These are phyloP conservation scores for Orychophragmus violaceus DNA, from an alignment of 345 rosid species.

Conservation along the genomic window DNA sequence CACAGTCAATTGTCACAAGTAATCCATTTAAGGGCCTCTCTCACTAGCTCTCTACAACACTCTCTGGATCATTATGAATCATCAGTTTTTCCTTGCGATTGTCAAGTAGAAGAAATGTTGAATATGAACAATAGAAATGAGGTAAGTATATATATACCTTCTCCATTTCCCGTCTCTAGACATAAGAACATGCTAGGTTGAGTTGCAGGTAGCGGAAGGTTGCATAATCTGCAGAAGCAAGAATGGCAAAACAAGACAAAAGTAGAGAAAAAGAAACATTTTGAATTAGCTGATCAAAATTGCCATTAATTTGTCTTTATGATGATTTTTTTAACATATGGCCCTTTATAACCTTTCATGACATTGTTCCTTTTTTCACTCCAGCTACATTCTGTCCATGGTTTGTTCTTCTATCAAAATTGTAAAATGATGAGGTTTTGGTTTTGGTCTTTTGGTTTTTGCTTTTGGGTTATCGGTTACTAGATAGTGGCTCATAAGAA, in stretches of 20 bases:
- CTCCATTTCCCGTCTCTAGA: too few species aligned
- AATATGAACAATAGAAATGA: too few species aligned
- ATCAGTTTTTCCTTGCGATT: slow-evolving; percentile 66
- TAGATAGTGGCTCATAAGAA: too few species aligned
- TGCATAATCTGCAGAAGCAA: too few species aligned
- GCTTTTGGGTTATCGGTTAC: too few species aligned
- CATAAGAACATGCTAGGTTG: too few species aligned
- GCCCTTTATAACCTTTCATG: slow-evolving; percentile 1
- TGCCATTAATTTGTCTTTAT: slow-evolving; percentile 12
- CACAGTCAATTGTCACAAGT: slow-evolving; percentile 78
- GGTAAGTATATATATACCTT: too few species aligned
- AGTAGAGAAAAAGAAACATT: not conserved
- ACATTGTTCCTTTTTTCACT: too few species aligned
- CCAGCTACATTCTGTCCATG: too few species aligned
- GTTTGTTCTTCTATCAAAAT: not conserved
- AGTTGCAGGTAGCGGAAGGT: too few species aligned
- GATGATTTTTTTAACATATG: not conserved
- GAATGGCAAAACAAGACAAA: not conserved
- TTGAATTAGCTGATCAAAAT: too few species aligned
- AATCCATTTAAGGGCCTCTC: slow-evolving; percentile 71
- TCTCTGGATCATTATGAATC: slow-evolving; percentile 90
- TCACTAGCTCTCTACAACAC: slow-evolving; percentile 84
- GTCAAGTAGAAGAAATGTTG: too few species aligned
- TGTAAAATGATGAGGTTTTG: not conserved
- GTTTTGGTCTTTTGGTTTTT: not conserved